Percentiles rank a stretch among this genome's conserved stretches.
Evolutionary conservation across 805 yeast species (phyloP).

Genomic region (Sporopachydermia lactativora): DNA sequence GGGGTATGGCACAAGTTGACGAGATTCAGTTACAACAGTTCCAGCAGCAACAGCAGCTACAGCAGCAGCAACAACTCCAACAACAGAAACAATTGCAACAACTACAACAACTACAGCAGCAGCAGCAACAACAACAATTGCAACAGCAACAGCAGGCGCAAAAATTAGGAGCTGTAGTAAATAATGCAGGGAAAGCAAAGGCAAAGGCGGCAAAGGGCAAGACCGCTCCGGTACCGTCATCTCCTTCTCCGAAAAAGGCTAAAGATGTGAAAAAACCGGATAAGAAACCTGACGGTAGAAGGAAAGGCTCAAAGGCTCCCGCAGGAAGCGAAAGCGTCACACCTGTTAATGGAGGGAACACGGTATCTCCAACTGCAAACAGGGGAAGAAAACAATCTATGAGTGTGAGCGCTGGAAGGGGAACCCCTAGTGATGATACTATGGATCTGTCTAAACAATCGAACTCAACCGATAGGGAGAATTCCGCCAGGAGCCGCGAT

Average conservation of each 20-base stretch:
- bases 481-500: background rate
- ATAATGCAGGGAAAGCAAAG: slow-evolving; percentile 4
- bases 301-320: slow-evolving; percentile 10
- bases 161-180: slow-evolving; percentile 5
- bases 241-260: background rate
- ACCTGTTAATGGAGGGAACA: too few species aligned
- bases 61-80: slow-evolving; percentile 6
- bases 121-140: slow-evolving; percentile 7
- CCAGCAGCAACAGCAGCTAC: slow-evolving; percentile 6
- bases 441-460: too few species aligned
- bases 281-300: slow-evolving; percentile 5
- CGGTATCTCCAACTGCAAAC: too few species aligned
- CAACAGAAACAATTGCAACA: slow-evolving; percentile 6
- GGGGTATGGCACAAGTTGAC: slow-evolving; percentile 3
- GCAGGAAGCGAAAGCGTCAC: too few species aligned
- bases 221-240: background rate
- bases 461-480: too few species aligned
- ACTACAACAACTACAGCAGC: slow-evolving; percentile 9
- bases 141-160: slow-evolving; percentile 10
- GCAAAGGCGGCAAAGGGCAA: background rate
- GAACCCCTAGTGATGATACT: background rate
- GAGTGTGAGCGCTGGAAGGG: background rate
- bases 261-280: slow-evolving; percentile 3
- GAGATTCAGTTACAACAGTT: slow-evolving; percentile 2
- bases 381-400: background rate